Conservation (phyloP, 805 yeast species). For the Maudiozyma barnettii region DNA sequence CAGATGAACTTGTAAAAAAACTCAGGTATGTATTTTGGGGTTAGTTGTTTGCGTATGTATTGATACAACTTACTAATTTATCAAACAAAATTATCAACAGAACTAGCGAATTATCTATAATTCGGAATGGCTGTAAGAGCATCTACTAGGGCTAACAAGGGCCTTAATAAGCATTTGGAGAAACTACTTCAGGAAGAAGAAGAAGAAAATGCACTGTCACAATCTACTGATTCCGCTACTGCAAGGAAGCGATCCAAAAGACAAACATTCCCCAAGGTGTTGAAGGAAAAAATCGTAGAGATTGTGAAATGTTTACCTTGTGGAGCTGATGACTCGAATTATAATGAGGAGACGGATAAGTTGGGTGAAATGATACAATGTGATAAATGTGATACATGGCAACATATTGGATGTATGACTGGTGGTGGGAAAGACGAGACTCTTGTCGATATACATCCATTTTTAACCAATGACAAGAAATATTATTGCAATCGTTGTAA, state of each 20-base stretch:
- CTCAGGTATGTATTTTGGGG: too few relatives aligned
- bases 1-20: too few relatives aligned
- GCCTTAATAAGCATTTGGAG: conserved; percentile 29
- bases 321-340: conserved; percentile 49
- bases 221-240: conserved; percentile 5
- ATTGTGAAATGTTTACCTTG: conserved; percentile 53
- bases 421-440: conserved; percentile 16
- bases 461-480: conserved; percentile 33
- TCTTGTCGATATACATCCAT: conserved; percentile 12
- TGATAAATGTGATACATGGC: conserved; percentile 62
- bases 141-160: conserved; percentile 36
- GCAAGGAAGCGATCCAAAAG: conserved; percentile 14
- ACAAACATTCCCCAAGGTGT: background rate
- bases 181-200: conserved; percentile 25
- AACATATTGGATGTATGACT: conserved; percentile 56
- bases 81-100: background rate
- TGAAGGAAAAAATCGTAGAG: conserved; percentile 21
- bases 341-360: conserved; percentile 46
- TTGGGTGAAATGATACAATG: conserved; percentile 55
- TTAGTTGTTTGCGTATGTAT: too few relatives aligned
- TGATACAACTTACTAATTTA: too few relatives aligned
- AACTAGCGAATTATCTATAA: too few relatives aligned
- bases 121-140: conserved; percentile 29
- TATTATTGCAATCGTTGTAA: conserved; percentile 51
- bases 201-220: conserved; percentile 10